Conservation (phyloP, 768 basidiomycete species). For the Glaciozyma antarctica region DNA sequence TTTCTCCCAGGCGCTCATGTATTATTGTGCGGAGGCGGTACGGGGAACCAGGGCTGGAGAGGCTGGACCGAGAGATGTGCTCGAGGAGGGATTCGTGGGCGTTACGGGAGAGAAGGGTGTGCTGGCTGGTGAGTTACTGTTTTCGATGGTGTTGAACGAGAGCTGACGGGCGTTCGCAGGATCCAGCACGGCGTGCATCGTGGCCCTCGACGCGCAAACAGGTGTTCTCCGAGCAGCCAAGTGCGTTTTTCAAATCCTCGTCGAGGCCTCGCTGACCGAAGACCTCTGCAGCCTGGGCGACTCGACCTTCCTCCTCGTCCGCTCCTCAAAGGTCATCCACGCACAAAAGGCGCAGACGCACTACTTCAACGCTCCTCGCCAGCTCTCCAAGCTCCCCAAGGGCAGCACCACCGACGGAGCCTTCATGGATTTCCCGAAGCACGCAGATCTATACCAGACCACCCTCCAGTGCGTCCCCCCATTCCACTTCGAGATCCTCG, state of each 20-base stretch:
- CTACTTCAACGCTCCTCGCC: constrained; percentile 33
- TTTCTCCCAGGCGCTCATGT: constrained; percentile 82
- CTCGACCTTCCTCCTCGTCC: constrained; percentile 18
- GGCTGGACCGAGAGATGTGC: background rate
- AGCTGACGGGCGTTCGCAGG: background rate
- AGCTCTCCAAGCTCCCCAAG: constrained; percentile 32
- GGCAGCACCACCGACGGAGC: constrained; percentile 2
- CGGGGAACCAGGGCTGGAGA: background rate
- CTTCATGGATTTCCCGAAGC: constrained; percentile 22
- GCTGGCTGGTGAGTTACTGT: constrained; percentile 15
- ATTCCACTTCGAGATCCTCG: too few species aligned
- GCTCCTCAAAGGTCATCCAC: constrained; percentile 11
- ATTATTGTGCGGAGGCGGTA: constrained; percentile 13
- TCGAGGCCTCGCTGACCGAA: background rate
- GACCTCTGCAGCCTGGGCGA: constrained; percentile 22
- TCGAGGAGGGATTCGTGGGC: constrained; percentile 14
- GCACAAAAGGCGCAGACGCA: constrained; percentile 14
- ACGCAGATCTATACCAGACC: constrained; percentile 17
- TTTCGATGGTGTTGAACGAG: too few species aligned
- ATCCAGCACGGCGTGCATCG: constrained; percentile 23
- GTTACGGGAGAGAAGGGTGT: constrained; percentile 15
- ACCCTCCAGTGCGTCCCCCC: constrained; percentile 13
- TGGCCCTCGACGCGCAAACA: constrained; percentile 13
- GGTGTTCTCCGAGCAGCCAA: constrained; percentile 24
- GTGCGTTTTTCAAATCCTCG: background rate